Evolutionary conservation across 2,329 filamentous ascomycete species (phyloP), one percentile per base, ranked within the genome.

Genomic region (Aspergillus awamori): DNA sequence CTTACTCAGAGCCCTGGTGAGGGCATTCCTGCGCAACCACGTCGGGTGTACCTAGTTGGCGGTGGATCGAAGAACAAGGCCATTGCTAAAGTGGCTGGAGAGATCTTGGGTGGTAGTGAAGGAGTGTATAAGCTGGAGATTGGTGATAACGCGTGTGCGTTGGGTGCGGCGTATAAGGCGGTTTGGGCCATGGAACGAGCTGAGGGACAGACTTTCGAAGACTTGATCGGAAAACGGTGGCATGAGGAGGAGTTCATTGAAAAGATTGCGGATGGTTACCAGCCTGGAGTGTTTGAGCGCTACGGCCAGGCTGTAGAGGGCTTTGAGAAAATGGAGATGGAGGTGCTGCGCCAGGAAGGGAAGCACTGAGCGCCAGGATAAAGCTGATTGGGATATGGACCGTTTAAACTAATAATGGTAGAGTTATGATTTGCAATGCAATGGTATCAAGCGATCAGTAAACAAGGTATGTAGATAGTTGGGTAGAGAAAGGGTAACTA

Each of bases 161-260:
- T 98, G 13, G 95, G 95, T 13, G 92, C 92, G 6, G 94, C 94
- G 26, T 97, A 98, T 79, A 98, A 98, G 80, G 94, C 95, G 13
- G 88, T 96, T 0, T 99, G 95, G 95, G 93, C 90, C 1, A 82
- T 92, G 58, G 92, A 95, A 81, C 81, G 91, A 52, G 76, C 77
- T 24, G 75, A 69, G 0, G 83, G 81, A 17, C 88, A 96, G 84
- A 91, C 85, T 4, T 98, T 98, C 79, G 95, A 98, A 74, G 89
- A 94, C 63, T 82, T 97, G 65, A 89, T 99, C 63, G 92, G 90
- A 7, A 81, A 82, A 72, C 83, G 95, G 64, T 99, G 95, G 95
- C 87, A 86, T 63, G 94, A 97, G 78, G 88, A 89, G 66, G 88
- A 88, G 0, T 92, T 93, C 66, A 89, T 97, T 11, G 86, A 91